Conservation (phyloP, 1,284 basidiomycete species). For the Sporisorium sorghi region DNA sequence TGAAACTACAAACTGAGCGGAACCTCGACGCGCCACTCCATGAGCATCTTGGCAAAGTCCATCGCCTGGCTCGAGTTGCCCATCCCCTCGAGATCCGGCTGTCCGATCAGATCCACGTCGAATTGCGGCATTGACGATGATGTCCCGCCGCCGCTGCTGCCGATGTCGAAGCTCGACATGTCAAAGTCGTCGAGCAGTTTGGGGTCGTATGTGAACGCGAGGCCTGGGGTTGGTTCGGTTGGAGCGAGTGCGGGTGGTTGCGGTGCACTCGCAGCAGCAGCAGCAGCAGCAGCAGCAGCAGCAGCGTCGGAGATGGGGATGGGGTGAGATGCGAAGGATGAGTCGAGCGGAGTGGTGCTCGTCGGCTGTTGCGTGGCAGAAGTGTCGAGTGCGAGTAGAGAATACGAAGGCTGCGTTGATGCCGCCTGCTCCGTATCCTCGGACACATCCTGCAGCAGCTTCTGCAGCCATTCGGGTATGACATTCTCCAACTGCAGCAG, state of each 20-base stretch:
- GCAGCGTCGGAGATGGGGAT: slow-evolving; percentile 1
- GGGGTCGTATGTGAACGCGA: slow-evolving; percentile 21
- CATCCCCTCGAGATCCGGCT: slow-evolving; percentile 41
- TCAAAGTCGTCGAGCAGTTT: slow-evolving; percentile 22
- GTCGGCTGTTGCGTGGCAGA: background rate
- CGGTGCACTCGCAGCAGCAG: no score
- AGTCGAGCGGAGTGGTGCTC: background rate
- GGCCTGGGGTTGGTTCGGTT: background rate
- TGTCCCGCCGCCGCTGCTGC: background rate
- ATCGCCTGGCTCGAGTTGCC: slow-evolving; percentile 39
- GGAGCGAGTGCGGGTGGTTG: slow-evolving; percentile 4
- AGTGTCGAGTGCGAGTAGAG: background rate
- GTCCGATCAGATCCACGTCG: slow-evolving; percentile 43
- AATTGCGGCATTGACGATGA: slow-evolving; percentile 28
- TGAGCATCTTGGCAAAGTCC: slow-evolving; percentile 51
- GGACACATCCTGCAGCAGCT: slow-evolving; percentile 14
- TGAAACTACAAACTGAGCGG: slow-evolving; percentile 14
- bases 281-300: no score
- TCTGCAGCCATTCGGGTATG: slow-evolving; percentile 41
- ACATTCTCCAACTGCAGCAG: slow-evolving; percentile 26
- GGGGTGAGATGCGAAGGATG: background rate
- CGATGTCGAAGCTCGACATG: slow-evolving; percentile 5
- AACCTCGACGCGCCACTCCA: slow-evolving; percentile 42
- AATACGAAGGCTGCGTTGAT: background rate
- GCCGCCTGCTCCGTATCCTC: background rate